Evolutionary conservation across 2,329 filamentous ascomycete genomes (phyloP), one percentile per base, ranked within the genome.

Genomic region (Verticillium nubilum): DNA sequence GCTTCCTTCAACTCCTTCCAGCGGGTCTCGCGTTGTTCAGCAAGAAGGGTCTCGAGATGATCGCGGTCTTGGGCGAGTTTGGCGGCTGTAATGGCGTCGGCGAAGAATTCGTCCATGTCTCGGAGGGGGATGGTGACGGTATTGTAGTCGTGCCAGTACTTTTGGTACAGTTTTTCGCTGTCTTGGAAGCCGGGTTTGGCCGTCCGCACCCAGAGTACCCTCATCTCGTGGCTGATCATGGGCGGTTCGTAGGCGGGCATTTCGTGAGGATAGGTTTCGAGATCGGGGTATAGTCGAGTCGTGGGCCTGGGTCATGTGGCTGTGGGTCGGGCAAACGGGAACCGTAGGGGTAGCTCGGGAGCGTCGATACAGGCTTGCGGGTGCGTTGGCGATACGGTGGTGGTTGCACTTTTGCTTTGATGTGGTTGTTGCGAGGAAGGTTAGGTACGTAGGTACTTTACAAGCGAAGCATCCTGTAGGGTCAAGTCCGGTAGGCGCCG

Each of bases 91-190:
- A 56, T 47, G 29, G 58, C 58, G 52, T 62, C 57, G 50, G 60
- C 60, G 19, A 63, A 60, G 37, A 59, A 60, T 35, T 58, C 58
- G 25, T 60, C 58, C 47, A 57, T 58, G 42, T 61, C 60, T 17
- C 35, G 60, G 10, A 62, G 31, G n/a, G 60, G 56, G 37, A 64
- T 56, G 12, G 52, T 56, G 26, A 61, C 59, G 28, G 60, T 62
- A 19, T 62, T 60, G 59, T 60, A 60, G 15, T 60, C 53, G 1
- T 33, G 42, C 61, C 57, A 60, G 17, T 47, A 47, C 37, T 47
- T 23, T 6, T 47, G 4, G n/a, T 23, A 47, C 5, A 62, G 47
- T 5, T 33, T 26, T 9, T 29, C 15, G 3, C 58, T 56, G 23
- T 59, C 27, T 26, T 54, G 19, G 56, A 62, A 62, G n/a, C 54